Base-by-base conservation (phyloP, 257 asterid species). In the Linaria vulgaris region DNA sequence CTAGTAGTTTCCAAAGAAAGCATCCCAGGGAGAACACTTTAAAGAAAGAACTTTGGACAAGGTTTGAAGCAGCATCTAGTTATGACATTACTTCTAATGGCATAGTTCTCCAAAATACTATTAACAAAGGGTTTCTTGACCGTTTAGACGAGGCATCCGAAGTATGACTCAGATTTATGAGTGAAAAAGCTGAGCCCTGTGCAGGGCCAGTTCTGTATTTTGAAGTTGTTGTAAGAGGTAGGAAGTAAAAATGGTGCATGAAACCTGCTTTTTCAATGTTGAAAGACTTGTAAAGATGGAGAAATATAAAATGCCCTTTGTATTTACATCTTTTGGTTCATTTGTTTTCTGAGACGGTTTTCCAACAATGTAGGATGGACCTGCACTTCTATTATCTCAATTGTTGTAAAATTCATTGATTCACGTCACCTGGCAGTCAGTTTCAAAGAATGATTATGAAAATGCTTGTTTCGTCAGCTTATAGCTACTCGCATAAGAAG, bases 11-110 rank as follows among this genome's bases (percentile, higher is more conserved):
- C 44, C 72, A 66, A 68, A 64, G 92, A 61, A 87, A 77, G 71
- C 96, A 66, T 56, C 95, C 95, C 2, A 97, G 99, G 68, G 99
- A 94, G 81, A 87, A 86, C 81, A 94, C 99, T n/a, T 79, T 94
- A 59, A 94, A 94, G 92, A 90, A 73, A 67, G 99, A 94, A 59
- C 79, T 94, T 0, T 94, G 99, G 97, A 68, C 78, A 15, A 83
- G 62, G 73, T 94, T 94, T 71, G 99, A 94, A 63, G 99, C 90
- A 63, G 99, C 90, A 41, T 78, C 95, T 0, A 59, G 75, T 53
- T 69, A 64, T 72, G 89, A 69, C 46, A 62, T 72, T 51, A 60
- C 63, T 64, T 76, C 77, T 76, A 56, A 61, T 15, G 56, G 24
- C 37, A 43, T 83, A 50, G 39, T 47, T 65, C 22, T 56, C 9